phyloP scores from a whole-genome alignment of 2,329 filamentous ascomycete species.

The Microdochium paspali region DNA sequence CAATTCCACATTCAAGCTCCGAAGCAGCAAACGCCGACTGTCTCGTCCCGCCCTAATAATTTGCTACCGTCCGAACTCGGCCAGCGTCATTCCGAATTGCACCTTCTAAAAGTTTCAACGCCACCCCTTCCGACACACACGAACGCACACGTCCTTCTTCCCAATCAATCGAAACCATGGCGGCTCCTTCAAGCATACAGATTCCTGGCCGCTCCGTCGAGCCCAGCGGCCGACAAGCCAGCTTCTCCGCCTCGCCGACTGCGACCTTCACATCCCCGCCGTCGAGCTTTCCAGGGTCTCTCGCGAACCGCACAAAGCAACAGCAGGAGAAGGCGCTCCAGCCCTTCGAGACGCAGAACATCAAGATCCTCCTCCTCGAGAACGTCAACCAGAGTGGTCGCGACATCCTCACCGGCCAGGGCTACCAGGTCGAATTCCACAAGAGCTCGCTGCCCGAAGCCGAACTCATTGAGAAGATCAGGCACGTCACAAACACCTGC shows the following conservation, averaged over 20 bases:
- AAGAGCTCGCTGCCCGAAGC: conserved; percentile 89
- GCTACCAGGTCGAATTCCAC: conserved; percentile 89
- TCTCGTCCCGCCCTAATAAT: neutral
- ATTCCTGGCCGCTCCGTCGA: conserved; percentile 21
- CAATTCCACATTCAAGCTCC: neutral
- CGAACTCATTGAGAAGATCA: conserved; percentile 93
- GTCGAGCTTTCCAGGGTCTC: conserved; percentile 47
- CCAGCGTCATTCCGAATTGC: too few species aligned
- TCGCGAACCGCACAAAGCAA: conserved; percentile 51
- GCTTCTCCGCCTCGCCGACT: conserved; percentile 66
- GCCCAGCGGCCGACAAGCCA: conserved; percentile 48
- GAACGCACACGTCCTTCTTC: neutral
- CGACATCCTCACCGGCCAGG: conserved; percentile 73
- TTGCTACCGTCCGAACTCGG: neutral
- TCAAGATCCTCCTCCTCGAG: conserved; percentile 91
- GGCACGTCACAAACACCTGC: conserved; percentile 39
- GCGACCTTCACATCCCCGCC: conserved; percentile 67
- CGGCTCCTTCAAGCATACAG: conserved; percentile 22
- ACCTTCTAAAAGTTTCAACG: neutral
- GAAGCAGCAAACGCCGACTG: neutral
- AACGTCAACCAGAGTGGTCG: conserved; percentile 90
- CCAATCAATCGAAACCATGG: neutral
- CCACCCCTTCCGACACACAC: neutral
- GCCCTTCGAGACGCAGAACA: conserved; percentile 90
- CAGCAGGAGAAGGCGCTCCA: conserved; percentile 44